Percentiles rank a stretch among this genome's conserved stretches.
Evolutionary conservation across 2,329 filamentous ascomycete species (phyloP).

Genomic region (Cladobotryum protrusum): DNA sequence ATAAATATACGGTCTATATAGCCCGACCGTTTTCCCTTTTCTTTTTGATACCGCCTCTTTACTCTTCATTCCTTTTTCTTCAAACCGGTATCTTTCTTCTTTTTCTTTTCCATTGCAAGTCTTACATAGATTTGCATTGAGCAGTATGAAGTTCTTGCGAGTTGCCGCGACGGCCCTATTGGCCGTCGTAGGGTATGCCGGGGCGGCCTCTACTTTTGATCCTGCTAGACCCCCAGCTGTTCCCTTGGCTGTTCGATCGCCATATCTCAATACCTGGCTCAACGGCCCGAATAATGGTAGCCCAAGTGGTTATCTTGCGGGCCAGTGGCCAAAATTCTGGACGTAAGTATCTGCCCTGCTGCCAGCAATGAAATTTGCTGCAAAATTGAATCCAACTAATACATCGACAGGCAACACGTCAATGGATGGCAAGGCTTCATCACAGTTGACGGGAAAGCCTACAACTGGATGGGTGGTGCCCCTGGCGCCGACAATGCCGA

Average conservation of each 20-base stretch:
- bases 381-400: not conserved
- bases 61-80: too few species aligned
- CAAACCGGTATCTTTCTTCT: too few species aligned
- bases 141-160: conserved; percentile 17
- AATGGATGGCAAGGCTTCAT: conserved; percentile 65
- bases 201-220: conserved; percentile 47
- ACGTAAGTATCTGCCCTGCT: conserved; percentile 40
- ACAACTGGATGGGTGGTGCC: conserved; percentile 62
- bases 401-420: conserved; percentile 37
- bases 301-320: conserved; percentile 61
- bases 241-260: conserved; percentile 67
- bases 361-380: too few species aligned
- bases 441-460: conserved; percentile 56
- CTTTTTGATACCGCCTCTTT: not conserved
- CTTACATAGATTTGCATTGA: not conserved
- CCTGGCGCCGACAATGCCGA: conserved; percentile 43
- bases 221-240: conserved; percentile 62
- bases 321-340: conserved; percentile 65
- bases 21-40: not conserved
- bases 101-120: not conserved
- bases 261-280: conserved; percentile 68
- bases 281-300: conserved; percentile 54
- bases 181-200: conserved; percentile 13
- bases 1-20: conserved; percentile 2
- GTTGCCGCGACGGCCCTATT: conserved; percentile 16